A percentile compares a stretch with the other conserved stretches of the same genome.
Evolutionary conservation across 2,329 filamentous ascomycete species (phyloP).

Genomic region (Claviceps pusilla): DNA sequence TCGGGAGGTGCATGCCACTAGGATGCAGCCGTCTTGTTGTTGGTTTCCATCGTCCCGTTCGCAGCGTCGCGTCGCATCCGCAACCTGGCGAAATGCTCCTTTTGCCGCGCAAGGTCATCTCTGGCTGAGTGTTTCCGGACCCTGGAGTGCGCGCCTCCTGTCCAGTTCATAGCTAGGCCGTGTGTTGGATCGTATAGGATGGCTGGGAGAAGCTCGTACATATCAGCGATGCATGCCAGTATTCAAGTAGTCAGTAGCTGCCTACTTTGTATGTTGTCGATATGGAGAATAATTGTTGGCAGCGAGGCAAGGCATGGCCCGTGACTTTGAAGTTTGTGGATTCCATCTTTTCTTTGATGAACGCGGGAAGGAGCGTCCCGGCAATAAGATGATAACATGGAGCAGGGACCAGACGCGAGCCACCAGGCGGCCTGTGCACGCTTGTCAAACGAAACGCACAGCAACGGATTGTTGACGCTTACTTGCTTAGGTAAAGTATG

Average conservation of each 20-base stretch:
- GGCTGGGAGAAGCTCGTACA: neutral
- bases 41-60: neutral
- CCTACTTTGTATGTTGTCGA: neutral
- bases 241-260: neutral
- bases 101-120: conserved; percentile 20
- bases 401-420: neutral
- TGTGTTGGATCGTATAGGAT: neutral
- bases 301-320: neutral
- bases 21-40: neutral
- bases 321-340: neutral
- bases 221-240: too few relatives aligned
- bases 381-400: neutral
- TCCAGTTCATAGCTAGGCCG: conserved; percentile 26
- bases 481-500: too few relatives aligned
- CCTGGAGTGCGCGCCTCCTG: conserved; percentile 22
- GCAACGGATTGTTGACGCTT: too few relatives aligned
- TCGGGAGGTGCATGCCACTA: neutral
- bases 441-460: too few relatives aligned
- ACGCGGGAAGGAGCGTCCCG: neutral
- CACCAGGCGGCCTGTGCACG: too few relatives aligned
- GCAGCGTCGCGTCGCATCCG: conserved; percentile 10
- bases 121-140: conserved; percentile 19
- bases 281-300: neutral
- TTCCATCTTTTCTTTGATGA: neutral
- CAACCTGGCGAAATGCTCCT: conserved; percentile 23